Evolutionary conservation across 306 rosid genomes (phyloP), one percentile per base, ranked within the genome.

Genomic region (Sicyos edulis): DNA sequence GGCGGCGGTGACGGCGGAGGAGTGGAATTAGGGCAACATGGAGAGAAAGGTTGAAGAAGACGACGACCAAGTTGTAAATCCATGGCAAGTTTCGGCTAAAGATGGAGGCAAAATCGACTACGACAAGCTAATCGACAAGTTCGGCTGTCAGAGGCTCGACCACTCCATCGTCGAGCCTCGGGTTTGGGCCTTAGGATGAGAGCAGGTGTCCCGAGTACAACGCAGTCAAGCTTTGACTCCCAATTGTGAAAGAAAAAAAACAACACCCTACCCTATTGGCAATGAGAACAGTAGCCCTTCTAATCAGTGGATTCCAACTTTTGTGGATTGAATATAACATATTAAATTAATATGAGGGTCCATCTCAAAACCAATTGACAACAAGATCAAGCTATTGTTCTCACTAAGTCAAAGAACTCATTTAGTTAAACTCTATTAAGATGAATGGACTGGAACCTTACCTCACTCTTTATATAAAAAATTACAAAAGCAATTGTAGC

Each of bases 61-160:
- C 44, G n/a, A n/a, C n/a, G 91, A 81, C 53, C 96, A 95, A 64
- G 79, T 86, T 1, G 91, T 91, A 24, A 91, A 73, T 74, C 97
- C 99, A 71, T 91, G 99, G 99, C 84, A 86, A 60, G 99, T 93
- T 13, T 64, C 89, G 2, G 86, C 88, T 51, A 91, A 87, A 77
- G 90, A 81, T 15, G 92, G 91, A 14, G 91, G 88, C 32, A 91
- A 87, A 76, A 89, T 95, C 61, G 97, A 95, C 69, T 91, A 95
- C 73, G 96, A 89, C 61, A 91, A 95, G 78, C 96, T 91, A 78
- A 85, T 95, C 20, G 99, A 91, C 58, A 92, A 90, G 40, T 95
- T 95, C 68, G 99, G 97, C 7, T 95, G 97, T 73, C 93, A 89
- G 78, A 83, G 89, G 54, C 87, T 95, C 65, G 85, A 91, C 42